Conservation (phyloP, 176 grass and related monocot genomes). For the Poa pratensis region DNA sequence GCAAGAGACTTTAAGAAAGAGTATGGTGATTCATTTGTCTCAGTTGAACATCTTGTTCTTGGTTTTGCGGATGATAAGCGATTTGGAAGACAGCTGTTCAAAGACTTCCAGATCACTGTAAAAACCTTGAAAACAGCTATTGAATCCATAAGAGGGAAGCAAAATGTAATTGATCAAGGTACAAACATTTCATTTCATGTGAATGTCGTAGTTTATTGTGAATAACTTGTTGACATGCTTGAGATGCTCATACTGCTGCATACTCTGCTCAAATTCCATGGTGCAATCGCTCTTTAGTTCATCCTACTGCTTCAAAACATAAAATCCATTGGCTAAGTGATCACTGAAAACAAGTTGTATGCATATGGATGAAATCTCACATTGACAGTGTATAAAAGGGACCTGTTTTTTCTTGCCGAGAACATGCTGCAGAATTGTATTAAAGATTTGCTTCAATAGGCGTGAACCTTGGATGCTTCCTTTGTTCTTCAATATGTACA, state of each 20-base stretch:
- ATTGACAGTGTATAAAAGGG: background rate
- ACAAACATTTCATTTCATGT: background rate
- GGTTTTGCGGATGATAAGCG: conserved; percentile 83
- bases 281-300: background rate
- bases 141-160: conserved; percentile 84
- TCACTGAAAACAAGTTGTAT: background rate
- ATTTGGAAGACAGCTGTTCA: conserved; percentile 91
- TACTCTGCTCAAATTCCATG: conserved; percentile 12
- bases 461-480: background rate
- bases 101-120: conserved; percentile 86
- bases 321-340: background rate
- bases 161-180: conserved; percentile 99
- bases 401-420: background rate
- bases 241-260: background rate
- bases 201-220: background rate
- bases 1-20: conserved; percentile 93
- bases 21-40: conserved; percentile 91
- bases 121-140: conserved; percentile 77
- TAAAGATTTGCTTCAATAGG: conserved; percentile 13
- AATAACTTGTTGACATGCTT: conserved; percentile 13
- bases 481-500: background rate
- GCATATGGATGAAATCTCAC: background rate
- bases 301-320: background rate
- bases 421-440: background rate
- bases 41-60: conserved; percentile 94